Base-by-base conservation (phyloP, 257 asterid species). In the Cruciata laevipes region DNA sequence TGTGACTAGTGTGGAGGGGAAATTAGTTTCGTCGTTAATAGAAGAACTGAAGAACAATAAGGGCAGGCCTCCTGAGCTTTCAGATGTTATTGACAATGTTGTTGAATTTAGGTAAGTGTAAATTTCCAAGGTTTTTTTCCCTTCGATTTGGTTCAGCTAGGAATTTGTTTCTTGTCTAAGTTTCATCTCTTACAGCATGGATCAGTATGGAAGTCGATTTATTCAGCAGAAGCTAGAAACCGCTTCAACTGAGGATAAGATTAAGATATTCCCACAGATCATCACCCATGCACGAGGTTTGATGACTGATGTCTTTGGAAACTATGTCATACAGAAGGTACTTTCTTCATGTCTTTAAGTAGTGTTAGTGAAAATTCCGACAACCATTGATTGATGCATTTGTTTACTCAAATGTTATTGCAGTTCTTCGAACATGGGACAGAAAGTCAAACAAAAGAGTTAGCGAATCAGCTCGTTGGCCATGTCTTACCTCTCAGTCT, bases 371-470 rank as follows among this genome's bases (percentile, higher is more conserved):
- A 23, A 65, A 27, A 38, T 57, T 76, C 18, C 37, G 61, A 31
- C 16, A 32, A 65, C 63, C 56, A 68, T 53, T 13, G 58, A 47
- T 55, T 18, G 58, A 44, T 58, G 27, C n/a, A 61, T 42, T 63
- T 31, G 52, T 69, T 3, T 73, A 61, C 68, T 66, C 56, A 73
- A 57, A 55, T 52, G 61, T 8, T 61, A 63, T 8, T 66, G 60
- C 92, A 90, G 99, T 88, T 93, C 76, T 87, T 90, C 63, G 95
- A 93, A 89, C 89, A 90, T 70, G 99, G 97, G 13, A 86, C 84
- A 3, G 95, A 82, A 51, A 77, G 80, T 75, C 97, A 90, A 71
- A 76, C 90, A 65, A 83, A 81, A 70, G 97, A 93, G 82, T 76
- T 93, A 60, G 92, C 95, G 5, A 77, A 62, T 63, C 94, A 85